A percentile compares a stretch with the other conserved stretches of the same genome.
phyloP scores from a whole-genome alignment of 139 green algal species.

The Coelastrella sp. region DNA sequence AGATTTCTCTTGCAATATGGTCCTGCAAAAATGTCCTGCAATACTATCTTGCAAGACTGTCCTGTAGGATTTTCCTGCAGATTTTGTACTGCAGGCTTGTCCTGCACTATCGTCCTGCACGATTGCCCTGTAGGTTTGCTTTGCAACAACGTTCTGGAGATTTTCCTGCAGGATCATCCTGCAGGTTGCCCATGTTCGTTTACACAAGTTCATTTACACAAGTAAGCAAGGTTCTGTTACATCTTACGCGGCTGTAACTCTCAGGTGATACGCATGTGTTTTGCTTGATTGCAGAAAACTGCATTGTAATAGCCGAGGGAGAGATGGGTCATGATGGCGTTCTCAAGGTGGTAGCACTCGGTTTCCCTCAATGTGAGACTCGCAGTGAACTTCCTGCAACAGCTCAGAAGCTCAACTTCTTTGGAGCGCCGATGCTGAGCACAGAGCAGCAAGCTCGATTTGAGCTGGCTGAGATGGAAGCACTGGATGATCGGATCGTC shows the following conservation, averaged over 20 bases:
- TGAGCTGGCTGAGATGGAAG: constrained; percentile 55
- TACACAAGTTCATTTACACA: no score
- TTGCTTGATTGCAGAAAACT: constrained; percentile 78
- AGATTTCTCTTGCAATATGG: no score
- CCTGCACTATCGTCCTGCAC: no score
- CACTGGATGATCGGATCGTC: constrained; percentile 70
- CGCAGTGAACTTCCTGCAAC: constrained; percentile 66
- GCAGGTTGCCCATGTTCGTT: no score
- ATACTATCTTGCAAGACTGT: no score
- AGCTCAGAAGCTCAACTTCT: constrained; percentile 84
- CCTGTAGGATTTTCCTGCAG: no score
- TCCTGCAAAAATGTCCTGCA: no score
- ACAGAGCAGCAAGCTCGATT: constrained; percentile 51
- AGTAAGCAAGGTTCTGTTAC: no score
- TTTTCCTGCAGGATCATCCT: no score
- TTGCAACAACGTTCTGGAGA: no score
- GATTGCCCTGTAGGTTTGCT: no score
- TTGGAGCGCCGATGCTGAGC: constrained; percentile 71
- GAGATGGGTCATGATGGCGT: constrained; percentile 73
- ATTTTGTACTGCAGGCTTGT: no score
- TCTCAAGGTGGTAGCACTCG: constrained; percentile 78
- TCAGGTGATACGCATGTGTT: background rate
- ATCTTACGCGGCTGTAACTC: background rate
- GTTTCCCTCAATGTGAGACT: constrained; percentile 79
- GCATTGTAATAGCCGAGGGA: constrained; percentile 89